A percentile compares a stretch with the other conserved stretches of the same genome.
Evolutionary conservation across 108 stramenopile genomes (phyloP).

Genomic region (Cyclotella choctawhatcheeana): DNA sequence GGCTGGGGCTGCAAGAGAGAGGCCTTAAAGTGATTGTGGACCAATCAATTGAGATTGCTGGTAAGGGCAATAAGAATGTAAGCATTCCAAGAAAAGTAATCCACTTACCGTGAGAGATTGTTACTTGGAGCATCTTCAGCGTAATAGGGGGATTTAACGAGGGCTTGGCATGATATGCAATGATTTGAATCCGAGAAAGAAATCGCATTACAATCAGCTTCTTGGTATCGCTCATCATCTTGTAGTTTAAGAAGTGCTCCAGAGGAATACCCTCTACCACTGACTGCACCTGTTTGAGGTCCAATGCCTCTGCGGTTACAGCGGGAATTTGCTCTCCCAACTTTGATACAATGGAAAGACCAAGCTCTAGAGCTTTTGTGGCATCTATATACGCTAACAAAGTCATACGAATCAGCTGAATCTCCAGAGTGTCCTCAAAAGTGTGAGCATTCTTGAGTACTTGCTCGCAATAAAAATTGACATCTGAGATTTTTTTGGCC

Average conservation of each 20-base stretch:
- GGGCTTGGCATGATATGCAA: not conserved
- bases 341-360: not conserved
- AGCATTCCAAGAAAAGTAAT: not conserved
- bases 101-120: constrained; percentile 13
- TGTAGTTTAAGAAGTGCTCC: constrained; percentile 3
- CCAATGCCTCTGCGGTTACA: not conserved
- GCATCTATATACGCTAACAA: not conserved
- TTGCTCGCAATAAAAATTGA: constrained; percentile 8
- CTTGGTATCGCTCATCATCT: constrained; percentile 6
- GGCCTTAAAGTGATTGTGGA: not conserved
- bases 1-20: constrained; percentile 9
- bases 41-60: not conserved
- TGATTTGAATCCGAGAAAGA: not conserved
- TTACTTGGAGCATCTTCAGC: constrained; percentile 17
- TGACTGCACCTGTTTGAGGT: not conserved
- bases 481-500: not conserved
- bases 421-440: constrained; percentile 25
- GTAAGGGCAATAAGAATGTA: not conserved
- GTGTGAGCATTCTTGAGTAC: not conserved
- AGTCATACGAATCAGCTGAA: not conserved
- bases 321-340: constrained; percentile 12
- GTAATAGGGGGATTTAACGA: not conserved
- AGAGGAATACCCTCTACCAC: constrained; percentile 9
- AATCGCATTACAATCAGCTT: constrained; percentile 21
- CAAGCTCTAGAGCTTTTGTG: constrained; percentile 9